Percentiles rank a stretch among this genome's conserved stretches.
phyloP scores from a whole-genome alignment of 75 land plant genomes.

The Pseudotsuga menziesii region DNA sequence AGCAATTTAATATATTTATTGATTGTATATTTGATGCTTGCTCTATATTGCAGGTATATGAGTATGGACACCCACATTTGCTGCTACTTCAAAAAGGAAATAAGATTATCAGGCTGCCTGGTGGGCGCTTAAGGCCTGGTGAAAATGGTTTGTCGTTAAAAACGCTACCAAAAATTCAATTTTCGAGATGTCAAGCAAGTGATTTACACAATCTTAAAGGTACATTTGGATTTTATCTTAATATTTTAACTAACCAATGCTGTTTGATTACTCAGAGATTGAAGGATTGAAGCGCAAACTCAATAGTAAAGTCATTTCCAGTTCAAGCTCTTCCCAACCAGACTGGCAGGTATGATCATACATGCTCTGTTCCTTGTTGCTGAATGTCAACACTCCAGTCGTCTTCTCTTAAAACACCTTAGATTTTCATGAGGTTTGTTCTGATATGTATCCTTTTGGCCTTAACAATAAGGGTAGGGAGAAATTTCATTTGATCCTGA shows the following conservation, averaged over 20 bases:
- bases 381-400: too few relatives aligned
- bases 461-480: too few relatives aligned
- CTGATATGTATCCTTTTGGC: too few relatives aligned
- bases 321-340: not conserved
- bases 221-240: not conserved
- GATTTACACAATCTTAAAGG: not conserved
- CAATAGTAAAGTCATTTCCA: slow-evolving; percentile 2
- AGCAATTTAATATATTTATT: not conserved
- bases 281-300: slow-evolving; percentile 14
- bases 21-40: not conserved
- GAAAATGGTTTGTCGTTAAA: slow-evolving; percentile 10
- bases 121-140: slow-evolving; percentile 6
- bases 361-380: slow-evolving; percentile 2
- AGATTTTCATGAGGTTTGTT: too few relatives aligned
- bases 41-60: slow-evolving; percentile 3
- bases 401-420: too few relatives aligned
- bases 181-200: not conserved
- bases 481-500: too few relatives aligned
- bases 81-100: slow-evolving; percentile 10
- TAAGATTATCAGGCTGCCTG: slow-evolving; percentile 2
- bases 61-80: slow-evolving; percentile 5
- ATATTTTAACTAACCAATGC: not conserved
- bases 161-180: not conserved
- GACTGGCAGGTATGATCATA: slow-evolving; percentile 3
- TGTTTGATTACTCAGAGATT: slow-evolving; percentile 7